These are phyloP conservation scores for Cornus suecica DNA, from an alignment of 148 eudicot species.

Conservation along the genomic window DNA sequence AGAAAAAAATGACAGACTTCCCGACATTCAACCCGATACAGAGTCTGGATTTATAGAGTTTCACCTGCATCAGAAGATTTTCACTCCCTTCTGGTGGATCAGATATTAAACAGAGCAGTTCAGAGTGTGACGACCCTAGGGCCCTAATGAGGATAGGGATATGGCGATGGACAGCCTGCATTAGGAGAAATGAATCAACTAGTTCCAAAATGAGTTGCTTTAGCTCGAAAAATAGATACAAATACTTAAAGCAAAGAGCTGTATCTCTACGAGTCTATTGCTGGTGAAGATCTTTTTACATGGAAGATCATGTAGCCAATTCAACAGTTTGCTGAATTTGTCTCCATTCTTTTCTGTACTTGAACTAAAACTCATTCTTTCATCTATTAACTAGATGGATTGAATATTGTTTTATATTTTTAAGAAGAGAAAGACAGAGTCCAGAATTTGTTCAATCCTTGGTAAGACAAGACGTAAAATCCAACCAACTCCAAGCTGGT, in stretches of 20 bases:
- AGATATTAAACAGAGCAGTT: slow-evolving; percentile 75
- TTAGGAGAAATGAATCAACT: background rate
- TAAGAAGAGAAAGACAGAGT: background rate
- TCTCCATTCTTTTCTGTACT: background rate
- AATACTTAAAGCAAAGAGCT: background rate
- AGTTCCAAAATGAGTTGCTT: background rate
- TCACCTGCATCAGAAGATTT: slow-evolving; percentile 77
- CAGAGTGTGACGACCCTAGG: slow-evolving; percentile 69
- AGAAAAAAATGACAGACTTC: background rate
- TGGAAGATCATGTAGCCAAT: background rate
- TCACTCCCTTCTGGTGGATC: slow-evolving; percentile 94
- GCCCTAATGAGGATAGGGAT: slow-evolving; percentile 72
- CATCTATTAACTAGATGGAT: background rate
- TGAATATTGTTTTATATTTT: background rate
- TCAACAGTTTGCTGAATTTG: background rate
- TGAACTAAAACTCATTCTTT: background rate
- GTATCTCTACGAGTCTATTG: background rate
- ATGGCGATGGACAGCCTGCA: slow-evolving; percentile 94
- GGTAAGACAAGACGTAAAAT: background rate
- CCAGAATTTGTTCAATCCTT: too few relatives aligned
- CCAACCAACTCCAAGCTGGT: background rate
- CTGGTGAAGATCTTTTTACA: background rate
- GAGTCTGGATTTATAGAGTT: slow-evolving; percentile 14
- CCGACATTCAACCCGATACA: background rate
- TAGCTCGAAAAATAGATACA: background rate